Conservation (phyloP, 1,284 basidiomycete species). For the Ustilago cynodontis region DNA sequence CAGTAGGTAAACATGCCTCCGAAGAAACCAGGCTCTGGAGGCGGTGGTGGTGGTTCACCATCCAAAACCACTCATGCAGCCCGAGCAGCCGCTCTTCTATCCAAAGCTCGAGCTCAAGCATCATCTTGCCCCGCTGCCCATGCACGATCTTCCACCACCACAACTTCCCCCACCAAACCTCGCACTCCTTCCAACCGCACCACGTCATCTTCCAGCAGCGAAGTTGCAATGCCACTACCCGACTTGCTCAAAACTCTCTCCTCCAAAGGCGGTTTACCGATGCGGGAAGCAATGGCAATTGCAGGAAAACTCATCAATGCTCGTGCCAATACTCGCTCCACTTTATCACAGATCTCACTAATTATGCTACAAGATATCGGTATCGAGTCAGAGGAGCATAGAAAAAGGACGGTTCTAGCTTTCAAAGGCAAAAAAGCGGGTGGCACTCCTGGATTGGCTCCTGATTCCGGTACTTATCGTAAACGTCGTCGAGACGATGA, state of each 20-base stretch:
- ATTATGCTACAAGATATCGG: conserved; percentile 56
- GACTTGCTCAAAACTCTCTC: conserved; percentile 50
- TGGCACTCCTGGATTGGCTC: conserved; percentile 26
- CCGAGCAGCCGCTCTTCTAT: conserved; percentile 44
- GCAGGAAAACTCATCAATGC: conserved; percentile 61
- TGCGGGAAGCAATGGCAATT: conserved; percentile 58
- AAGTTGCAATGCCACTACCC: conserved; percentile 38
- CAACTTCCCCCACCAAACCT: conserved; percentile 25
- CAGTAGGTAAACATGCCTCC: conserved; percentile 24
- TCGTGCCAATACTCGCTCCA: conserved; percentile 42
- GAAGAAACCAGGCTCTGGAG: conserved; percentile 14
- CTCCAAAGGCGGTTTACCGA: conserved; percentile 44
- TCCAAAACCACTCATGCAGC: conserved; percentile 41
- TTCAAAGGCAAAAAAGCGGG: conserved; percentile 56
- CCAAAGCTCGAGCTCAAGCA: conserved; percentile 44
- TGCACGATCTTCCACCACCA: conserved; percentile 26
- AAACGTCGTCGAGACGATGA: conserved; percentile 45
- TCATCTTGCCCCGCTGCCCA: conserved; percentile 38
- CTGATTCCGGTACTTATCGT: conserved; percentile 36
- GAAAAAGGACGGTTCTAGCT: conserved; percentile 51
- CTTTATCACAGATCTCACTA: conserved; percentile 44
- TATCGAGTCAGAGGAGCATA: conserved; percentile 48
- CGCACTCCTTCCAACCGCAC: background rate
- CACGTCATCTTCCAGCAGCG: background rate
- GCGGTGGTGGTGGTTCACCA: conserved; percentile 20